These are phyloP conservation scores for Coleophoma cylindrospora DNA, from an alignment of 2,329 filamentous ascomycete genomes.

Conservation along the genomic window DNA sequence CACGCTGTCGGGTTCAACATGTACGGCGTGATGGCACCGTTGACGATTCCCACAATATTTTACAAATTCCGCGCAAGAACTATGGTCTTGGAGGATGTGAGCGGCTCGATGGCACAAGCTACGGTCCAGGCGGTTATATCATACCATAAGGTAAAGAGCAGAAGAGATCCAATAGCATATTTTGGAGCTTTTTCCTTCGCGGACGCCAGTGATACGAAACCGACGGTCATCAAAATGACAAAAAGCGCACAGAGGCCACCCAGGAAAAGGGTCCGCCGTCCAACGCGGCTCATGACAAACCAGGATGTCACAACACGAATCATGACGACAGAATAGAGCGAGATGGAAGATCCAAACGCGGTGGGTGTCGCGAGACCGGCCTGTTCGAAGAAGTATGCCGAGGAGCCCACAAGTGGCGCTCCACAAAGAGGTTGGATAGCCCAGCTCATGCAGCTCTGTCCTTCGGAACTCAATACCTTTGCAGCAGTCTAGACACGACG, in stretches of 20 bases:
- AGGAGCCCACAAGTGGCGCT: conserved; percentile 59
- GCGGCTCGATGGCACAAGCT: conserved; percentile 77
- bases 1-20: conserved; percentile 85
- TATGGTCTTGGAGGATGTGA: conserved; percentile 85
- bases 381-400: conserved; percentile 54
- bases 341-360: conserved; percentile 47
- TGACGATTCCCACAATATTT: conserved; percentile 74
- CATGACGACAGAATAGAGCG: conserved; percentile 37
- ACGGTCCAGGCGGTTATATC: conserved; percentile 83
- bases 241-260: conserved; percentile 70
- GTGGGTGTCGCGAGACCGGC: conserved; percentile 41
- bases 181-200: conserved; percentile 27
- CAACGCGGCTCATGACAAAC: conserved; percentile 58
- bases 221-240: conserved; percentile 72
- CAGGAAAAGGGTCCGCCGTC: conserved; percentile 71
- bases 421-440: conserved; percentile 58
- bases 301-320: conserved; percentile 45
- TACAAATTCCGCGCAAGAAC: conserved; percentile 70
- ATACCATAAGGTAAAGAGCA: conserved; percentile 75
- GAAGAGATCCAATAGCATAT: conserved; percentile 51
- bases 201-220: conserved; percentile 32
- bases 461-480: conserved; percentile 37
- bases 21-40: conserved; percentile 76
- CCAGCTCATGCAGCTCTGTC: conserved; percentile 50
- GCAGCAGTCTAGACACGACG: conserved; percentile 41